These are phyloP conservation scores for Durusdinium trenchii DNA, from an alignment of 73 alveolate genomes.

Conservation along the genomic window DNA sequence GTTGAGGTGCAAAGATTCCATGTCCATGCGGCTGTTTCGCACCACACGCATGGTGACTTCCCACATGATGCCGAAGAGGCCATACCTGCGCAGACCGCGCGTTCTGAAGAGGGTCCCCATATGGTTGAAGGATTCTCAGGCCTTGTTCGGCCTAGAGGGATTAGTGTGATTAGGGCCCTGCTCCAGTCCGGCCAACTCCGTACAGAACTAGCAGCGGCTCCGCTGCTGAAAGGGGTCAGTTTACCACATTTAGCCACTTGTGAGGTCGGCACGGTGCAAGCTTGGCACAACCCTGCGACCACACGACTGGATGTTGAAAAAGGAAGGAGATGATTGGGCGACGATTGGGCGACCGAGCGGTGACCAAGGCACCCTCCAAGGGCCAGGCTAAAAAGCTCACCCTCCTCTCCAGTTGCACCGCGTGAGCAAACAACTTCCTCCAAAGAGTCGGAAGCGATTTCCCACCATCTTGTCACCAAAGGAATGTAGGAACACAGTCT, in stretches of 20 bases:
- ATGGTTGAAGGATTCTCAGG: no score
- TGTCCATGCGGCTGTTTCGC: slow-evolving; percentile 54
- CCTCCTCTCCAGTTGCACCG: slow-evolving; percentile 37
- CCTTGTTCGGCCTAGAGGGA: no score
- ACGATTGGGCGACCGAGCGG: neutral
- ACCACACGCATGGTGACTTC: slow-evolving; percentile 77
- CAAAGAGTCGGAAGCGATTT: neutral
- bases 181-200: no score
- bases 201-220: no score
- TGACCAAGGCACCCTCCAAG: slow-evolving; percentile 61
- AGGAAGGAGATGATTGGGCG: neutral
- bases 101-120: no score
- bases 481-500: no score
- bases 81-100: neutral
- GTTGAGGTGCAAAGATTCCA: slow-evolving; percentile 54
- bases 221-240: no score
- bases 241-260: no score
- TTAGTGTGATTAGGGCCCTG: no score
- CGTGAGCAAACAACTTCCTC: slow-evolving; percentile 41
- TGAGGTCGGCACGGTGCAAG: no score
- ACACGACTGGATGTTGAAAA: no score
- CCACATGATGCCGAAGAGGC: slow-evolving; percentile 81
- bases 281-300: no score
- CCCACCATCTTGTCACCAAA: neutral
- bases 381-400: slow-evolving; percentile 60